Evolutionary conservation across 164 flowering plant genomes (phyloP).

Genomic region (Protea cynaroides): DNA sequence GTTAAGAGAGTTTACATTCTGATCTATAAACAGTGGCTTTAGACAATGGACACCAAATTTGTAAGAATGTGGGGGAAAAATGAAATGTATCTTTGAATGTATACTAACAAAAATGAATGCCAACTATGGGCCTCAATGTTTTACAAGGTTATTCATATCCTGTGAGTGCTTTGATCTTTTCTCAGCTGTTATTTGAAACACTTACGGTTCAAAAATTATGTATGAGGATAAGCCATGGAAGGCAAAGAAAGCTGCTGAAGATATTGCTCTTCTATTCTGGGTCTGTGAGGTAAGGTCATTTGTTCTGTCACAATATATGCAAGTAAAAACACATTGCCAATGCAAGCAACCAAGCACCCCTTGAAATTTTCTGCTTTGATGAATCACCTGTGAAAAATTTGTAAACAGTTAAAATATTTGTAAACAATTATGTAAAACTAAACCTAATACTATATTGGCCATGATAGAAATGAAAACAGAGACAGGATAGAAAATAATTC

Average conservation of each 20-base stretch:
- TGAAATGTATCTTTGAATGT: constrained; percentile 3
- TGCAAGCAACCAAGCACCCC: constrained; percentile 18
- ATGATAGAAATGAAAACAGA: background rate
- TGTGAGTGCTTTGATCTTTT: constrained; percentile 2
- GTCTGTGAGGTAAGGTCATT: background rate
- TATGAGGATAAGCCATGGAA: background rate
- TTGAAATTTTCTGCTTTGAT: constrained; percentile 16
- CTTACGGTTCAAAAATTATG: background rate
- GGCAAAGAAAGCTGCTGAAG: background rate
- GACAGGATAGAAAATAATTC: background rate
- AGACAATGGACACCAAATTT: constrained; percentile 11
- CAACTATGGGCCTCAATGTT: constrained; percentile 8
- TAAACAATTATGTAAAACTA: background rate
- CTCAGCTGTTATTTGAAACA: constrained; percentile 5
- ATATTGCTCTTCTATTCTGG: background rate
- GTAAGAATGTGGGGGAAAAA: too few species aligned
- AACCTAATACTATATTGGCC: background rate
- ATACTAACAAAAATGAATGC: constrained; percentile 8
- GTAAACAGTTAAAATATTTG: background rate
- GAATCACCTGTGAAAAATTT: constrained; percentile 37
- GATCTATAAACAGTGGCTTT: constrained; percentile 54
- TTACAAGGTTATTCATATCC: constrained; percentile 13
- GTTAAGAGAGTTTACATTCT: constrained; percentile 57
- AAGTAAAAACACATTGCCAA: constrained; percentile 23
- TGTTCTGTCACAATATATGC: constrained; percentile 18